Evolutionary conservation across 179 eudicot genomes (phyloP).

Genomic region (Spinacia oleracea): DNA sequence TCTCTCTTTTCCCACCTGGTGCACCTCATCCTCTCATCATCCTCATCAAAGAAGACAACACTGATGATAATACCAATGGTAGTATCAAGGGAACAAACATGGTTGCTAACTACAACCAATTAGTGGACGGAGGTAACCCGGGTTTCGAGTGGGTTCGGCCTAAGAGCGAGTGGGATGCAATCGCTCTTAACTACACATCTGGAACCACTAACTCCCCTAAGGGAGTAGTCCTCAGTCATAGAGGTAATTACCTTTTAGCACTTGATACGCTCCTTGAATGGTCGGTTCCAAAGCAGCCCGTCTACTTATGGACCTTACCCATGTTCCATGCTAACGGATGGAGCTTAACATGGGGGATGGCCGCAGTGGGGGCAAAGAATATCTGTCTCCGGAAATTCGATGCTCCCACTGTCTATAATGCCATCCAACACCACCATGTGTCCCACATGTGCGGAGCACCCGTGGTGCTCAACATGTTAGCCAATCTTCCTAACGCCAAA

Average conservation of each 20-base stretch:
- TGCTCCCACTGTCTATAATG: conserved; percentile 36
- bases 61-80: not conserved
- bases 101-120: conserved; percentile 11
- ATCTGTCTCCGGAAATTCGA: conserved; percentile 55
- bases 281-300: conserved; percentile 35
- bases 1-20: conserved; percentile 27
- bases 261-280: conserved; percentile 33
- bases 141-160: conserved; percentile 35
- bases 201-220: conserved; percentile 39
- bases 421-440: conserved; percentile 39
- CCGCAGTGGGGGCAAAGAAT: conserved; percentile 58
- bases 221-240: conserved; percentile 32
- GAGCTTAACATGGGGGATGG: conserved; percentile 67
- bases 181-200: conserved; percentile 38
- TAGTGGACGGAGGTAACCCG: conserved; percentile 32
- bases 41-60: conserved; percentile 26
- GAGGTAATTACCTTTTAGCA: conserved; percentile 33
- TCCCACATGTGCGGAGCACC: conserved; percentile 64
- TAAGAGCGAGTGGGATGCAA: conserved; percentile 42
- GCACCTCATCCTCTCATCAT: conserved; percentile 29
- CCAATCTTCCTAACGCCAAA: conserved; percentile 29
- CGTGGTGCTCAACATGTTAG: conserved; percentile 53
- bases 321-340: conserved; percentile 49
- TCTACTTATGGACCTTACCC: conserved; percentile 45
- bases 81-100: not conserved